These are phyloP conservation scores for Hanseniaspora valbyensis DNA, from an alignment of 805 yeast species.

Conservation along the genomic window DNA sequence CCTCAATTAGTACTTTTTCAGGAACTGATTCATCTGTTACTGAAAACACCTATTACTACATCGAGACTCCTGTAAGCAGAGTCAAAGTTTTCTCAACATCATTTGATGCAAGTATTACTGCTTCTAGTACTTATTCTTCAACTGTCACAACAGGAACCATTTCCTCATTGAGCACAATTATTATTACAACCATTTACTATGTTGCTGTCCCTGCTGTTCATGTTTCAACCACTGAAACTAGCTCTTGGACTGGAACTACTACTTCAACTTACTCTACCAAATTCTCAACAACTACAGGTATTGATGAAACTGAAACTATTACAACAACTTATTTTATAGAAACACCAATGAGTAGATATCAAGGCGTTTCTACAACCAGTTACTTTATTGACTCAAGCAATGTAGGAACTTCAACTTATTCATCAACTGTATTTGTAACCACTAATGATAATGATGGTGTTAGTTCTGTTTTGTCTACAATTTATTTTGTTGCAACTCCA, in stretches of 20 bases:
- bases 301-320: background rate
- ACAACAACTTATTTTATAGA: slow-evolving; percentile 12
- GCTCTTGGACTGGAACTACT: slow-evolving; percentile 9
- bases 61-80: slow-evolving; percentile 17
- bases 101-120: background rate
- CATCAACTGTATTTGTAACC: background rate
- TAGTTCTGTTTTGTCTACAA: slow-evolving; percentile 4
- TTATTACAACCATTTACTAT: slow-evolving; percentile 17
- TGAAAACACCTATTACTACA: slow-evolving; percentile 15
- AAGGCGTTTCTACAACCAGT: background rate
- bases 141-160: background rate
- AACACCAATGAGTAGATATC: slow-evolving; percentile 11
- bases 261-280: slow-evolving; percentile 11
- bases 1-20: slow-evolving; percentile 11
- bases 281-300: background rate
- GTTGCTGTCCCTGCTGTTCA: slow-evolving; percentile 18
- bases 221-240: background rate
- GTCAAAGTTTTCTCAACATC: background rate
- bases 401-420: background rate
- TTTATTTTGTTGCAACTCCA: slow-evolving; percentile 19
- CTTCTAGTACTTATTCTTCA: slow-evolving; percentile 1
- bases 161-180: background rate
- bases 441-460: background rate
- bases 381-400: slow-evolving; percentile 4
- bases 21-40: slow-evolving; percentile 19